Evolutionary conservation across 1,284 basidiomycete genomes (phyloP), one percentile per base, ranked within the genome.

Genomic region (Ustilago hordei): DNA sequence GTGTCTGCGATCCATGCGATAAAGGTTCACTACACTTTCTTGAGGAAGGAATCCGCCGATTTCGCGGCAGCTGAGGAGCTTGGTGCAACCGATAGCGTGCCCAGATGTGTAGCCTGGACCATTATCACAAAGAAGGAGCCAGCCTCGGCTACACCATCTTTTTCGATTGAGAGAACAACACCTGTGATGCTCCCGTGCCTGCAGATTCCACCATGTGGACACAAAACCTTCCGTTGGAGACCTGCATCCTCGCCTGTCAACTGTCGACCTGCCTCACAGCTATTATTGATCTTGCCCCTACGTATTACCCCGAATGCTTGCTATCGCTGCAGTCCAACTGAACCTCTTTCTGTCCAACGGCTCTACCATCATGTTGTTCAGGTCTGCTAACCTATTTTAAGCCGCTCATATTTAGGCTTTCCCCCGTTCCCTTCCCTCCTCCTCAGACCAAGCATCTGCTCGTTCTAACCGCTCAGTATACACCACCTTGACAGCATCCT

Each of bases 111-210:
- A n/a, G 43, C 2, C 43, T 45, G 17, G 12, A 43, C 43, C 23
- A 28, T 45, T 6, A 19, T 6, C 11, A 6, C n/a, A 15, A 45
- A 45, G 43, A 17, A 19, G n/a, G 19, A 19, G n/a, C 13, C 11
- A 17, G 39, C 39, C 39, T 41, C 39, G 39, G 12, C 39, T 6
- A 15, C 39, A 15, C 13, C 39, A 15, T 17, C 39, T 41, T 12
- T 41, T 6, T 41, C 39, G 12, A 15, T 6, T 15, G 39, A 45
- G 43, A 19, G 43, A 45, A 45, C 43, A 45, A 45, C 43, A 45
- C 43, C 19, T 45, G n/a, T 45, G 43, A 19, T 19, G 43, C 43
- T 45, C 43, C 13, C 43, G 43, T 45, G 43, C 43, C 43, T 45
- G 43, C 43, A 45, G n/a, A 17, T 45, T 7, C 19, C 7, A 8